Evolutionary conservation across 257 asterid species (phyloP).

Genomic region (Prunella vulgaris): DNA sequence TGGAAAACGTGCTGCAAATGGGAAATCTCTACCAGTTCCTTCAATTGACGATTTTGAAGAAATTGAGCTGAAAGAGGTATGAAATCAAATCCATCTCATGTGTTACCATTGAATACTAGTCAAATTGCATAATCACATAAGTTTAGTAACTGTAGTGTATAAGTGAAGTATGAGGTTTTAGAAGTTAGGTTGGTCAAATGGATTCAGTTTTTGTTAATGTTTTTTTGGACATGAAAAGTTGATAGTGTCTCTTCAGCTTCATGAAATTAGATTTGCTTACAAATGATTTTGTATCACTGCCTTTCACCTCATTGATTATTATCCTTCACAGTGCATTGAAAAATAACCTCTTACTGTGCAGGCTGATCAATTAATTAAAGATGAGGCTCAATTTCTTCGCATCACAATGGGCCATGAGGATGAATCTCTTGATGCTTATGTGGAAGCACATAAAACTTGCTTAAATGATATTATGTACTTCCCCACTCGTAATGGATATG

Average conservation of each 20-base stretch:
- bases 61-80: slow-evolving; percentile 77
- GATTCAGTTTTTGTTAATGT: not conserved
- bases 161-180: not conserved
- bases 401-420: slow-evolving; percentile 85
- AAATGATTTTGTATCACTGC: not conserved
- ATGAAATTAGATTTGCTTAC: not conserved
- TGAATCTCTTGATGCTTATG: slow-evolving; percentile 68
- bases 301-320: not conserved
- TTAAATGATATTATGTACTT: slow-evolving; percentile 81
- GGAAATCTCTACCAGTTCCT: slow-evolving; percentile 50
- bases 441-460: slow-evolving; percentile 81
- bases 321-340: not conserved
- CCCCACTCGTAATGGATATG: slow-evolving; percentile 75
- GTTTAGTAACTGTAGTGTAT: not conserved
- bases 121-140: not conserved
- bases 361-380: slow-evolving; percentile 72
- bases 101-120: not conserved
- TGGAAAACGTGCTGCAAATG: slow-evolving; percentile 44
- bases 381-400: slow-evolving; percentile 52
- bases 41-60: slow-evolving; percentile 78
- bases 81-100: not conserved
- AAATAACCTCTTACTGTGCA: slow-evolving; percentile 27
- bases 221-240: not conserved
- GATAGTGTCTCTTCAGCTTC: not conserved
- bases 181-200: not conserved